A percentile compares a stretch with the other conserved stretches of the same genome.
Conservation (phyloP, 2,329 filamentous ascomycete genomes). For the Zelopaecilomyces penicillatus region DNA sequence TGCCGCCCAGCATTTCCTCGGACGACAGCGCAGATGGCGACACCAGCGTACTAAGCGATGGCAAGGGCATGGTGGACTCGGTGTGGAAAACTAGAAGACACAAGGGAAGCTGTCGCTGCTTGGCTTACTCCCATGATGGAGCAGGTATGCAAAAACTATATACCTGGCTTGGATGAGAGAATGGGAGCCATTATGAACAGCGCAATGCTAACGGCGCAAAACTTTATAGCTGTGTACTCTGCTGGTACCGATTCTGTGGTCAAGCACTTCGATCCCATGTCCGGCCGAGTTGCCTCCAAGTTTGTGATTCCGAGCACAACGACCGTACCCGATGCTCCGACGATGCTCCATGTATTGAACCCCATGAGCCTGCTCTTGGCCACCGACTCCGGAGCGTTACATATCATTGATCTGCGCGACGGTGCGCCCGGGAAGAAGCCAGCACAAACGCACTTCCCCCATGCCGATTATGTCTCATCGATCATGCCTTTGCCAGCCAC, state of each 20-base stretch:
- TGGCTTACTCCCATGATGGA: slow-evolving; percentile 75
- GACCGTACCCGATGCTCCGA: slow-evolving; percentile 59
- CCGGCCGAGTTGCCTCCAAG: slow-evolving; percentile 69
- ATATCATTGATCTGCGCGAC: slow-evolving; percentile 76
- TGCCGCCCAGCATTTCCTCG: slow-evolving; percentile 47
- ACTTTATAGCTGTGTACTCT: slow-evolving; percentile 48
- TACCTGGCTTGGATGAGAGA: neutral
- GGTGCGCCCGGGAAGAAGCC: slow-evolving; percentile 53
- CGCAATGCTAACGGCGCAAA: slow-evolving; percentile 6
- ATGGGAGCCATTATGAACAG: neutral
- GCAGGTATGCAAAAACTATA: slow-evolving; percentile 40
- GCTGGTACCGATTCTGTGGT: slow-evolving; percentile 53
- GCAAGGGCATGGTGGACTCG: slow-evolving; percentile 69
- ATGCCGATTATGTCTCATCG: slow-evolving; percentile 88
- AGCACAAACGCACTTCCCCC: slow-evolving; percentile 73
- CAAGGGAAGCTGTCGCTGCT: slow-evolving; percentile 82
- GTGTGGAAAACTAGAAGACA: slow-evolving; percentile 83
- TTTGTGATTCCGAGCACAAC: slow-evolving; percentile 60
- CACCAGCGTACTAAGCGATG: slow-evolving; percentile 45
- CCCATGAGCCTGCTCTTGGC: slow-evolving; percentile 82
- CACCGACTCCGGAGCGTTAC: slow-evolving; percentile 81
- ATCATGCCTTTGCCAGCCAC: slow-evolving; percentile 75
- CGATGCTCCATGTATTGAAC: slow-evolving; percentile 73
- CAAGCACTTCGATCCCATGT: slow-evolving; percentile 48
- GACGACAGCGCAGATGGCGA: slow-evolving; percentile 44